Percentiles rank a stretch among this genome's conserved stretches.
These are phyloP conservation scores for Phytophthora kernoviae DNA, from an alignment of 352 stramenopile species.

Conservation along the genomic window DNA sequence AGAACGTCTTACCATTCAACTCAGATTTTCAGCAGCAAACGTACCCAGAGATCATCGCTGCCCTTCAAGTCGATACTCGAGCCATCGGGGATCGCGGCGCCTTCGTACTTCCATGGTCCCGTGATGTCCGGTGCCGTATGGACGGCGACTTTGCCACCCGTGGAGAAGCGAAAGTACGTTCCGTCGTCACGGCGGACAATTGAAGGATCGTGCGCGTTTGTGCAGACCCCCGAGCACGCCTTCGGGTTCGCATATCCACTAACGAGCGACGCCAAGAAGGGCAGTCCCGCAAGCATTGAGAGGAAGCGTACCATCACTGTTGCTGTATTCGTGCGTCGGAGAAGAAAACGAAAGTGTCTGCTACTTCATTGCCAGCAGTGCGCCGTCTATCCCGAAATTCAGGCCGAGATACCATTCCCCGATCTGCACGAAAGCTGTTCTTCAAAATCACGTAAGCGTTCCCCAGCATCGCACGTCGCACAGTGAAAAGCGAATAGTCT, in stretches of 20 bases:
- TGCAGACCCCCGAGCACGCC: conserved; percentile 22
- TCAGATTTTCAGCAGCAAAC: not conserved
- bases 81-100: conserved; percentile 36
- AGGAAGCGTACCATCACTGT: conserved; percentile 12
- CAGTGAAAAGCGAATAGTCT: no score
- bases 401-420: no score
- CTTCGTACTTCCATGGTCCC: conserved; percentile 45
- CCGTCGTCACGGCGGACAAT: conserved; percentile 41
- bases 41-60: conserved; percentile 48
- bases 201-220: conserved; percentile 45
- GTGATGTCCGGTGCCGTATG: conserved; percentile 42
- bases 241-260: conserved; percentile 20
- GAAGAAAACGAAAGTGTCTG: conserved; percentile 11
- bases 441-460: no score
- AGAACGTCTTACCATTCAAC: not conserved
- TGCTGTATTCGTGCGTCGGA: not conserved
- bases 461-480: no score
- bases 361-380: conserved; percentile 18
- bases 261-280: conserved; percentile 15
- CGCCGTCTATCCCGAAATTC: not conserved
- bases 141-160: conserved; percentile 41
- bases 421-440: no score
- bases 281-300: conserved; percentile 14
- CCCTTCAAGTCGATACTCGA: conserved; percentile 49
- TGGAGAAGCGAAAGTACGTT: conserved; percentile 58